phyloP scores from a whole-genome alignment of 2,329 filamentous ascomycete species.

The Waltergamsia citrina region DNA sequence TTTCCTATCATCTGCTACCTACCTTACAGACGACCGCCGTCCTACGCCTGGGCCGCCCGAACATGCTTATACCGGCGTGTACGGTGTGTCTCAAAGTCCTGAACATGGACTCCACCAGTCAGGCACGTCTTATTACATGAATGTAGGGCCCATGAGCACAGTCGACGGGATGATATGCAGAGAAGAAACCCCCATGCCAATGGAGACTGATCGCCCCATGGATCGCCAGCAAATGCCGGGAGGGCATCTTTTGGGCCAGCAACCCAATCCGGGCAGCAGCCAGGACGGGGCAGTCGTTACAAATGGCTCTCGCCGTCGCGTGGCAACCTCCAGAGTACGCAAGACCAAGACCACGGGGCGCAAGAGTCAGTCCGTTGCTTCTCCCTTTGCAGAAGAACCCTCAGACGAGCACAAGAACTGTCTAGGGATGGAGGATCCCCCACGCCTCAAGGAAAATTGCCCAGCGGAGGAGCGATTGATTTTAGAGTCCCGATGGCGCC shows the following conservation, averaged over 20 bases:
- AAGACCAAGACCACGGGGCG: neutral
- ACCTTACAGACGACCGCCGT: conserved; percentile 25
- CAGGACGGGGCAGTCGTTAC: no score
- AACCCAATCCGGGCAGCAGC: no score
- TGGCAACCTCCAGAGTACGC: no score
- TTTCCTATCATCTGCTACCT: conserved; percentile 25
- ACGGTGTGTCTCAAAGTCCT: conserved; percentile 19
- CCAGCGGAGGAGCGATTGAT: conserved; percentile 38
- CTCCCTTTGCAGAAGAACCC: no score
- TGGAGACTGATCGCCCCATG: neutral
- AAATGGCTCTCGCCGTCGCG: no score
- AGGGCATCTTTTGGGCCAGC: no score
- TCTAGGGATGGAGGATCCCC: conserved; percentile 20
- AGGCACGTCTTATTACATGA: neutral
- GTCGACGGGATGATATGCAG: neutral
- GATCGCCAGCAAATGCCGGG: neutral
- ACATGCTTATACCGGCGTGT: conserved; percentile 23
- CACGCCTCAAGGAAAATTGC: conserved; percentile 31
- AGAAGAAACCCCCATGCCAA: neutral
- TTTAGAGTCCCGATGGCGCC: conserved; percentile 36
- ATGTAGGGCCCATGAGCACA: neutral
- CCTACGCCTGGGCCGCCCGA: conserved; percentile 25
- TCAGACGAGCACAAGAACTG: conserved; percentile 23
- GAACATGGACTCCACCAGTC: neutral
- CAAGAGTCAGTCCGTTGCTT: neutral